A percentile compares a stretch with the other conserved stretches of the same genome.
phyloP scores from a whole-genome alignment of 164 flowering plant species.

The Dillenia suffruticosa region DNA sequence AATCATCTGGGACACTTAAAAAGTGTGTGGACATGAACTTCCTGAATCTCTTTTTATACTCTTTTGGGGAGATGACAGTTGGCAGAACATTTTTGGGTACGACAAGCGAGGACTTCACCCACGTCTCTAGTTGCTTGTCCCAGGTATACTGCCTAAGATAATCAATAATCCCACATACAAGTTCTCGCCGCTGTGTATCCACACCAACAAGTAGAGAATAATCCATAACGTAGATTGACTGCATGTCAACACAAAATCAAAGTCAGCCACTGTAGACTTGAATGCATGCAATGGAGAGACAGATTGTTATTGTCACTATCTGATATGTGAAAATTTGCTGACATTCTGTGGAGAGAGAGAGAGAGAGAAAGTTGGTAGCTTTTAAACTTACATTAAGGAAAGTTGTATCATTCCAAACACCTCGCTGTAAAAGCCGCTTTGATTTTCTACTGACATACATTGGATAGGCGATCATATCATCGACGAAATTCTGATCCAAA shows the following conservation, averaged over 20 bases:
- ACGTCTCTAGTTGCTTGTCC: conserved; percentile 93
- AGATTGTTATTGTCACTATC: no score
- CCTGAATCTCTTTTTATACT: conserved; percentile 87
- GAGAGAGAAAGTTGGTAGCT: neutral
- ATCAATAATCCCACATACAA: conserved; percentile 92
- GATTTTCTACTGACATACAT: conserved; percentile 58
- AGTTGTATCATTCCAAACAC: conserved; percentile 89
- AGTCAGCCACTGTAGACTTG: neutral
- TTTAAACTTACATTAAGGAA: conserved; percentile 78
- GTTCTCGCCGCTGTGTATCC: conserved; percentile 52
- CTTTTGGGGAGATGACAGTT: conserved; percentile 79
- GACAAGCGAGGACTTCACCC: conserved; percentile 83
- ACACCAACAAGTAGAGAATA: conserved; percentile 93
- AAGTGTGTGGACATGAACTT: conserved; percentile 77
- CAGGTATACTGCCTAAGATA: conserved; percentile 92
- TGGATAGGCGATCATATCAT: conserved; percentile 76
- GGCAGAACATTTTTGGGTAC: conserved; percentile 75
- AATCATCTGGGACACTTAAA: conserved; percentile 65
- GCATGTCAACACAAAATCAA: conserved; percentile 21
- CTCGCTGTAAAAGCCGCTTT: conserved; percentile 67
- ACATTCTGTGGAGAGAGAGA: neutral
- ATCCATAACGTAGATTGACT: conserved; percentile 93
- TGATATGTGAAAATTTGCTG: no score
- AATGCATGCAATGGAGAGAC: neutral
- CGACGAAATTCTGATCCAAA: conserved; percentile 88